Conservation (phyloP, 1,284 basidiomycete genomes). For the Cerrena zonata region DNA sequence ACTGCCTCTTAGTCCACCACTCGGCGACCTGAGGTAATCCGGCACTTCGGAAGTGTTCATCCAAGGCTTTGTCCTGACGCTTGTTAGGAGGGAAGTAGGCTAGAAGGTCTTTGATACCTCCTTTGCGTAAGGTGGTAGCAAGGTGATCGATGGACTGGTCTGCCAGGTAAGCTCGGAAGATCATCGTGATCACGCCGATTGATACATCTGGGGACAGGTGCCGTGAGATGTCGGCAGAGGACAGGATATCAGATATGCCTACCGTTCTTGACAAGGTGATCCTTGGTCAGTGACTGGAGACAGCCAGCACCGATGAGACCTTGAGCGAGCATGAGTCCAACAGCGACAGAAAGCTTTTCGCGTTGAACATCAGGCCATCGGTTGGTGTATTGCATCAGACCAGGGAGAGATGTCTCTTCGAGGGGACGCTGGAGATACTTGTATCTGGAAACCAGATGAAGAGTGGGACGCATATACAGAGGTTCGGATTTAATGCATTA, state of each 20-base stretch:
- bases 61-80: constrained; percentile 67
- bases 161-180: constrained; percentile 76
- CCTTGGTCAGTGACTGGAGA: constrained; percentile 80
- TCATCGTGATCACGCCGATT: constrained; percentile 68
- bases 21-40: constrained; percentile 76
- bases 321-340: constrained; percentile 78
- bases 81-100: constrained; percentile 83
- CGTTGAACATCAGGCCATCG: constrained; percentile 73
- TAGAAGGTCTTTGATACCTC: constrained; percentile 81
- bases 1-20: constrained; percentile 87
- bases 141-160: constrained; percentile 86
- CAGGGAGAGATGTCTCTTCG: constrained; percentile 79
- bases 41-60: constrained; percentile 81
- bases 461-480: constrained; percentile 3
- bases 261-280: constrained; percentile 93
- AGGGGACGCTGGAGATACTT: constrained; percentile 97
- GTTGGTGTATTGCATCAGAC: constrained; percentile 83
- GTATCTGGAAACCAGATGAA: constrained; percentile 52
- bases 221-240: constrained; percentile 1
- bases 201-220: constrained; percentile 55
- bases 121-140: constrained; percentile 69
- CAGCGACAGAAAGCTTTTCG: constrained; percentile 78
- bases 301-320: constrained; percentile 74
- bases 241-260: constrained; percentile 13
- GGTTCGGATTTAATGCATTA: constrained; percentile 27